Evolutionary conservation across 1,284 basidiomycete genomes (phyloP).

Genomic region (Austroboletus niveus): DNA sequence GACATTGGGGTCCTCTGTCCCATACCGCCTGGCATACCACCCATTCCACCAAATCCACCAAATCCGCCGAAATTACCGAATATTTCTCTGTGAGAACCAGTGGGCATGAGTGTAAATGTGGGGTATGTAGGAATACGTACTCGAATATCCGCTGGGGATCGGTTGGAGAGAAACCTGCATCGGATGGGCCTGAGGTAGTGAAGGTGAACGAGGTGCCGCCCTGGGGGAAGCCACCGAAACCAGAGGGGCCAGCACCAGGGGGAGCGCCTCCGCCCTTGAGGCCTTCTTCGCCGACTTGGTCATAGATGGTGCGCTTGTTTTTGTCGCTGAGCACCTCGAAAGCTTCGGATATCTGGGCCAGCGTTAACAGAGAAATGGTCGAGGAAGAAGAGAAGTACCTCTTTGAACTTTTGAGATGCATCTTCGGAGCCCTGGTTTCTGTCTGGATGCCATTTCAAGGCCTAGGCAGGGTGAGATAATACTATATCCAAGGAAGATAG

Average conservation of each 20-base stretch:
- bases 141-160: conserved; percentile 94
- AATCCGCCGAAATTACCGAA: conserved; percentile 45
- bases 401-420: conserved; percentile 90
- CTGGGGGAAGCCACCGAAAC: conserved; percentile 48
- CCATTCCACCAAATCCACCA: conserved; percentile 34
- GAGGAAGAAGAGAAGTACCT: conserved; percentile 48
- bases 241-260: conserved; percentile 52
- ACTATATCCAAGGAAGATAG: conserved; percentile 21
- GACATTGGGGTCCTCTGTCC: conserved; percentile 35
- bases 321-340: conserved; percentile 95
- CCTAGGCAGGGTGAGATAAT: conserved; percentile 54
- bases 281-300: conserved; percentile 96
- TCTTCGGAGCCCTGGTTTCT: conserved; percentile 83
- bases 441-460: conserved; percentile 91
- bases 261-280: conserved; percentile 69
- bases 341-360: conserved; percentile 85
- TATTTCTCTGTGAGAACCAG: conserved; percentile 54
- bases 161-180: conserved; percentile 63
- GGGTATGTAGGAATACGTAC: conserved; percentile 44
- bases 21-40: no score
- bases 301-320: conserved; percentile 91
- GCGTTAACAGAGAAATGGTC: no score
- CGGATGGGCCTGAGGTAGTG: conserved; percentile 48
- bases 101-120: conserved; percentile 13
- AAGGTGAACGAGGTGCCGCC: conserved; percentile 61